Base-by-base conservation (phyloP, 2,329 filamentous ascomycete genomes). In the Coniochaeta sp. region DNA sequence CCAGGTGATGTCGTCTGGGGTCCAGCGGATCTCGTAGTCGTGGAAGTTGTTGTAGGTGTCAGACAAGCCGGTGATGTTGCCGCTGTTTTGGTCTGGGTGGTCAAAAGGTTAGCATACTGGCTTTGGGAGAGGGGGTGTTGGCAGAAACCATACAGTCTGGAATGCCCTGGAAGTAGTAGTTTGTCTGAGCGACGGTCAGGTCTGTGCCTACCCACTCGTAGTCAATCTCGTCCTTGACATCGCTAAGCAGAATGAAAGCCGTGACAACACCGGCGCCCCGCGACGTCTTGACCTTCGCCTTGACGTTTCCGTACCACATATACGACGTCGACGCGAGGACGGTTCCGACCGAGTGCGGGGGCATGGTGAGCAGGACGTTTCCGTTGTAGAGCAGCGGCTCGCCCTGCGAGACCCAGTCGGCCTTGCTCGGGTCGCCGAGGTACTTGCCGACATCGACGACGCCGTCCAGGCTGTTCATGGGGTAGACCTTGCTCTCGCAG, bases 191-290 rank as follows among this genome's bases (percentile, higher is more conserved):
- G 64, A 82, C 84, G 55, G 79, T 71, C 63, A 96, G 79, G 70
- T 97, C 90, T 52, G 83, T 83, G 65, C 95, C 95, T 59, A 99
- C 84, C 73, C 89, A 98, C 74, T 99, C 95, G 72, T 91, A 98
- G 77, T 99, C 95, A 69, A 99, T 96, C 76, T 99, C 95, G 71
- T 99, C 95, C 81, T 97, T 96, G 70, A 96, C 89, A 70, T 98
- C 93, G 38, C 90, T 93, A 74, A 97, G 86, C 70, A 98, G 80
- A 73, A 99, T 99, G 72, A 99, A 99, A 33, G 92, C 93, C 1
- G 92, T 96, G n/a, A 99, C 89, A 24, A 99, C 95, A 81, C 95
- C 95, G 54, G 81, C 77, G 61, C 92, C 93, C 69, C 90, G 87
- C 65, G 88, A 89, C 0, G 92, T 93, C 81, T 91, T 95, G 74